Evolutionary conservation across 352 stramenopile species (phyloP).

Genomic region (Phytopythium aichiense): DNA sequence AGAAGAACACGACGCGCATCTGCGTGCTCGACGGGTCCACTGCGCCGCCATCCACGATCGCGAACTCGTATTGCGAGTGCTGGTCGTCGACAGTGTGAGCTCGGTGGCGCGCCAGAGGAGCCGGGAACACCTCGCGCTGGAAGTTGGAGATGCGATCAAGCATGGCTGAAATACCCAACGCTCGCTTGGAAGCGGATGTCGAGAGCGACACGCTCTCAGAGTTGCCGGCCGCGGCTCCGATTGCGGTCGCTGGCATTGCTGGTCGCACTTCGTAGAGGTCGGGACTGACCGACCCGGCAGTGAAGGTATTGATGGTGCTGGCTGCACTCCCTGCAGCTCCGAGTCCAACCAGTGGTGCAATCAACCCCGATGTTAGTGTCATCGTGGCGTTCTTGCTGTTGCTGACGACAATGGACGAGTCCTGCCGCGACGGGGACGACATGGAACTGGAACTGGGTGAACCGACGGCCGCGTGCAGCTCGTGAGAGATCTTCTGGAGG

Average conservation of each 20-base stretch:
- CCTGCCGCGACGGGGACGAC: neutral
- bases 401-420: neutral
- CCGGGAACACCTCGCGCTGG: conserved; percentile 18
- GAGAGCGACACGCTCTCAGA: neutral
- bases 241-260: neutral
- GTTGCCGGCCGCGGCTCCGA: neutral
- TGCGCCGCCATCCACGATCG: conserved; percentile 25
- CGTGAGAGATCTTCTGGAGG: conserved; percentile 37
- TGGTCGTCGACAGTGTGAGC: conserved; percentile 9
- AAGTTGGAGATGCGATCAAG: conserved; percentile 11
- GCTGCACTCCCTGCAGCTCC: neutral
- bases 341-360: neutral
- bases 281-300: conserved; percentile 2
- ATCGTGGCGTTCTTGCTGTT: neutral
- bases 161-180: neutral
- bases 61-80: conserved; percentile 12
- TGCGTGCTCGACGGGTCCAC: conserved; percentile 73
- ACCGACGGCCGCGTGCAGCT: conserved; percentile 26
- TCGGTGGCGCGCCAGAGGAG: conserved; percentile 11
- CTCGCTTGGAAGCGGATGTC: neutral
- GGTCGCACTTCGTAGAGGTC: conserved; percentile 17
- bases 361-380: neutral
- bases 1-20: conserved; percentile 74
- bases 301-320: neutral
- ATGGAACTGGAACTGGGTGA: neutral